These are phyloP conservation scores for Jaminaea rosea DNA, from an alignment of 1,284 basidiomycete genomes.

Conservation along the genomic window DNA sequence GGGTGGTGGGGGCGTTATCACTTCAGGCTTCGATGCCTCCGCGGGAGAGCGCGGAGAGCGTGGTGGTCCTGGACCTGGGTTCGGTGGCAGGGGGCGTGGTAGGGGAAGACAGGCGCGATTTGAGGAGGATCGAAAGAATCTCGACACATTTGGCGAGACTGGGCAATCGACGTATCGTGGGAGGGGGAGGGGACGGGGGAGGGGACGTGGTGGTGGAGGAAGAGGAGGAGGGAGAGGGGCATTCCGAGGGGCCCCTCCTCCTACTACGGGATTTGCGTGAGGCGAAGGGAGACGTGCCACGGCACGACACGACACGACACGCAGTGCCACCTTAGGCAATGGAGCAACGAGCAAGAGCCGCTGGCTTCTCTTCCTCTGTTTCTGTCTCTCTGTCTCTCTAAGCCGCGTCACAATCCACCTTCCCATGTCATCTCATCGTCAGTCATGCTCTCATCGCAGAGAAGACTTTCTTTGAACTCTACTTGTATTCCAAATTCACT, in stretches of 20 bases:
- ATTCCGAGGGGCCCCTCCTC: too few relatives aligned
- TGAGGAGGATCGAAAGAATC: slow-evolving; percentile 39
- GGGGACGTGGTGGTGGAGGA: slow-evolving; percentile 6
- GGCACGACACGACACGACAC: too few relatives aligned
- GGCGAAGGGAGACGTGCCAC: too few relatives aligned
- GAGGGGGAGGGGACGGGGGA: slow-evolving; percentile 7
- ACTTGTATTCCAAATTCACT: background rate
- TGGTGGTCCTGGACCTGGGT: background rate
- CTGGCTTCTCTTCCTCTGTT: too few relatives aligned
- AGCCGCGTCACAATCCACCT: too few relatives aligned
- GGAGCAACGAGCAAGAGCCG: too few relatives aligned
- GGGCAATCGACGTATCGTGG: slow-evolving; percentile 5
- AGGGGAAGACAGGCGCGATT: slow-evolving; percentile 24
- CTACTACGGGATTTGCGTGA: too few relatives aligned
- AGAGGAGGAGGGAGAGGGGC: background rate
- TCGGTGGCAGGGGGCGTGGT: slow-evolving; percentile 20
- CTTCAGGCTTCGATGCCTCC: slow-evolving; percentile 11
- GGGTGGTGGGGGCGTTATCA: too few relatives aligned
- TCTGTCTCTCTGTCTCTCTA: too few relatives aligned
- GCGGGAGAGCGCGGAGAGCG: slow-evolving; percentile 10
- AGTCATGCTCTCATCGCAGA: background rate
- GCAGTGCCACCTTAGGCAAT: too few relatives aligned
- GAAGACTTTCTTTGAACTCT: background rate
- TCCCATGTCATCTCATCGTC: background rate
- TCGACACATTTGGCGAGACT: slow-evolving; percentile 41